A percentile compares a stretch with the other conserved stretches of the same genome.
Evolutionary conservation across 2,329 filamentous ascomycete species (phyloP).

Genomic region (Microdochium nivale): DNA sequence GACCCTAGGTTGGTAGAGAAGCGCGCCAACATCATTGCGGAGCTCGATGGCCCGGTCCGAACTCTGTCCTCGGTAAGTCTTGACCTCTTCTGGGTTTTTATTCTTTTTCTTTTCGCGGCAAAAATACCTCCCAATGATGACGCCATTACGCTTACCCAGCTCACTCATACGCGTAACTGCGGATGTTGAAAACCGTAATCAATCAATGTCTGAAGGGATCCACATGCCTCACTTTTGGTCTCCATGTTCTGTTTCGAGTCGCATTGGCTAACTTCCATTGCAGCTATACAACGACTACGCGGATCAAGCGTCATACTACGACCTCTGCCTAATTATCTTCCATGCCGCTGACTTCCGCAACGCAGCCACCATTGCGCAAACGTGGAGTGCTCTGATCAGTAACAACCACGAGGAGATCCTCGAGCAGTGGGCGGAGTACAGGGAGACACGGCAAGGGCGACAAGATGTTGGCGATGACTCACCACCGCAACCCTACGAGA

Average conservation of each 20-base stretch:
- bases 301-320: slow-evolving; percentile 86
- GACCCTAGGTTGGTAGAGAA: slow-evolving; percentile 62
- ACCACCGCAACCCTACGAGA: slow-evolving; percentile 58
- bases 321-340: slow-evolving; percentile 88
- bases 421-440: slow-evolving; percentile 26
- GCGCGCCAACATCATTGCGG: slow-evolving; percentile 52
- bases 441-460: slow-evolving; percentile 32
- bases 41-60: slow-evolving; percentile 71
- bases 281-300: slow-evolving; percentile 91
- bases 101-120: too few species aligned
- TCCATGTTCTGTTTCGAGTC: not conserved
- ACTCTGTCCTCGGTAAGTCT: slow-evolving; percentile 64
- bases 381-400: slow-evolving; percentile 77
- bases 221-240: not conserved
- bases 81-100: too few species aligned
- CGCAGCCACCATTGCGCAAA: slow-evolving; percentile 70
- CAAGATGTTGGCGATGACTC: slow-evolving; percentile 22
- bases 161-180: slow-evolving; percentile 1
- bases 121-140: not conserved
- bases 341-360: slow-evolving; percentile 87
- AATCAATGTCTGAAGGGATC: not conserved
- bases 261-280: not conserved
- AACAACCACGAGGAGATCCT: slow-evolving; percentile 53
- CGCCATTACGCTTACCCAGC: not conserved
- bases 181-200: slow-evolving; percentile 5